Evolutionary conservation across 2,329 filamentous ascomycete species (phyloP).

Genomic region (Catunica adiposa): DNA sequence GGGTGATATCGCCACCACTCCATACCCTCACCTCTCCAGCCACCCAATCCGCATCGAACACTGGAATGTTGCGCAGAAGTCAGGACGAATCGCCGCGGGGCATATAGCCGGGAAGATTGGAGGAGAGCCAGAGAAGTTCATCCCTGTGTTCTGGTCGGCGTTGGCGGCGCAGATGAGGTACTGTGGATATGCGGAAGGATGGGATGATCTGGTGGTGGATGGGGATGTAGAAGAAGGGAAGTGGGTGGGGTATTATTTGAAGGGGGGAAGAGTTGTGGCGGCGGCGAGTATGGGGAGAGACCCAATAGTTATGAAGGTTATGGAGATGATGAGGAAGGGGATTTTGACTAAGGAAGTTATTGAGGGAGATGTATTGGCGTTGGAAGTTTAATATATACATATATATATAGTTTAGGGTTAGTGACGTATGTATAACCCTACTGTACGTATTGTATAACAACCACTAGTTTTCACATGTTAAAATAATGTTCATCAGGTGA

Average conservation of each 20-base stretch:
- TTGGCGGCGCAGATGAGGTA: conserved; percentile 80
- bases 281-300: conserved; percentile 85
- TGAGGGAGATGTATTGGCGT: conserved; percentile 38
- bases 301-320: conserved; percentile 65
- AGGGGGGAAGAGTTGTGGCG: conserved; percentile 73
- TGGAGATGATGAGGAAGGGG: conserved; percentile 67
- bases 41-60: conserved; percentile 75
- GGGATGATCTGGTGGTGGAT: conserved; percentile 68
- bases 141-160: conserved; percentile 94
- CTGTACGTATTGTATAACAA: too few relatives aligned
- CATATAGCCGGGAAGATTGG: conserved; percentile 56
- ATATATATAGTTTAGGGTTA: too few relatives aligned
- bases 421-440: too few relatives aligned
- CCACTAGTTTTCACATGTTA: too few relatives aligned
- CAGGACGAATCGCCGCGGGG: conserved; percentile 62
- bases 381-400: neutral
- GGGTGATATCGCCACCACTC: conserved; percentile 88
- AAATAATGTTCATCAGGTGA: too few relatives aligned
- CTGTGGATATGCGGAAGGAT: conserved; percentile 75
- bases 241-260: conserved; percentile 79
- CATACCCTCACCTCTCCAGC: conserved; percentile 76
- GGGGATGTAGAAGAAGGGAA: conserved; percentile 62
- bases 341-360: conserved; percentile 60
- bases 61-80: conserved; percentile 95
- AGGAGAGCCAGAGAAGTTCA: conserved; percentile 44